These are phyloP conservation scores for Cucurbita pepo DNA, from an alignment of 306 rosid species.

Conservation along the genomic window DNA sequence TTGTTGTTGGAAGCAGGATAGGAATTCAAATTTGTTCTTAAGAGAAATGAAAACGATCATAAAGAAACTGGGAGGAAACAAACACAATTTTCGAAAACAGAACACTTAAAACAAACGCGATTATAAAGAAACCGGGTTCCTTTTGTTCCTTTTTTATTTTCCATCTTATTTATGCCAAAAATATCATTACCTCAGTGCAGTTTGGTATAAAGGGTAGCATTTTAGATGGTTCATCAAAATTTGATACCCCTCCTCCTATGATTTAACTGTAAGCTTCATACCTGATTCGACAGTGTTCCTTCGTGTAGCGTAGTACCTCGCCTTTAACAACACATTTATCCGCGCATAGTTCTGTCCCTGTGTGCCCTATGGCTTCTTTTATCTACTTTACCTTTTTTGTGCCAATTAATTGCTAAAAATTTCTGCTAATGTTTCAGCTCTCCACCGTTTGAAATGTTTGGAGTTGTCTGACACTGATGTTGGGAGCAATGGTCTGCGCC, in stretches of 20 bases:
- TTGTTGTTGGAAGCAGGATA: no score
- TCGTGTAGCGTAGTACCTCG: background rate
- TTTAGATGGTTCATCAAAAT: background rate
- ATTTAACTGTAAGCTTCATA: background rate
- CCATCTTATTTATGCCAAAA: background rate
- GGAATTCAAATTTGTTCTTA: no score
- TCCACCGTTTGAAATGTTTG: constrained; percentile 55
- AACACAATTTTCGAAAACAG: no score
- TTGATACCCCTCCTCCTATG: background rate
- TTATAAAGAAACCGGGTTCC: background rate
- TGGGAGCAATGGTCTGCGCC: constrained; percentile 66
- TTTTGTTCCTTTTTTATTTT: background rate
- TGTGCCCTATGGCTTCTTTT: background rate
- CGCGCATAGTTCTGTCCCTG: background rate
- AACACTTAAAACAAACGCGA: no score
- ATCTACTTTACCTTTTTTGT: background rate
- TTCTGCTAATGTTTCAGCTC: constrained; percentile 35
- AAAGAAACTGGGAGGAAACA: no score
- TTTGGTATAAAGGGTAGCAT: background rate
- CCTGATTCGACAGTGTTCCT: background rate
- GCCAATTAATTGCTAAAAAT: constrained; percentile 6
- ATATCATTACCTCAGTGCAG: background rate
- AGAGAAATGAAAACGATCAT: no score
- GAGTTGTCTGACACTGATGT: constrained; percentile 86
- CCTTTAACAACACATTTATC: background rate